These are phyloP conservation scores for Podospora pseudoanserina DNA, from an alignment of 495 filamentous ascomycete genomes.

Conservation along the genomic window DNA sequence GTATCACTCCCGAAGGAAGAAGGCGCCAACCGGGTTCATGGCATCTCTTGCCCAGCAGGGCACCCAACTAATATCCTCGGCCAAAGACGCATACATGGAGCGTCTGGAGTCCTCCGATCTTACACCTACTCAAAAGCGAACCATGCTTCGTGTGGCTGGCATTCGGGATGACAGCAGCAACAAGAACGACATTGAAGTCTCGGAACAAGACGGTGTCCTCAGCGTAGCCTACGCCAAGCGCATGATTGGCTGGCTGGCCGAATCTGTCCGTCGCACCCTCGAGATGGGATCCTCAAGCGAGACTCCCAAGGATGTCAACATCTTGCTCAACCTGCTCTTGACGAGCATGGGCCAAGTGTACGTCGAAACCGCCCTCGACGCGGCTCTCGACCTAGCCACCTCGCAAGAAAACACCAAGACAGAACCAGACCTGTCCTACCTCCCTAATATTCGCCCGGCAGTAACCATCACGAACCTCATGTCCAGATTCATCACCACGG, in stretches of 20 bases:
- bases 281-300: constrained; percentile 83
- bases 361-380: constrained; percentile 88
- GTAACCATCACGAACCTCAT: constrained; percentile 91
- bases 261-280: constrained; percentile 87
- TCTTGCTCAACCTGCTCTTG: constrained; percentile 78
- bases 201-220: constrained; percentile 80
- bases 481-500: constrained; percentile 81
- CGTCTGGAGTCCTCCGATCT: constrained; percentile 81
- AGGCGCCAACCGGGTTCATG: constrained; percentile 82
- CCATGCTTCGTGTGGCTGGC: constrained; percentile 80
- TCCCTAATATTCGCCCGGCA: constrained; percentile 70
- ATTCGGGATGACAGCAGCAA: constrained; percentile 53
- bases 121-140: constrained; percentile 74
- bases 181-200: constrained; percentile 78
- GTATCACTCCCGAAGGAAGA: constrained; percentile 82
- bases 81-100: constrained; percentile 79
- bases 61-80: constrained; percentile 74
- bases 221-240: constrained; percentile 84
- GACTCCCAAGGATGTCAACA: constrained; percentile 90
- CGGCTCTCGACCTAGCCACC: constrained; percentile 69
- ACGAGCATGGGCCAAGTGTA: constrained; percentile 91
- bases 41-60: constrained; percentile 82
- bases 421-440: constrained; percentile 85
- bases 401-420: constrained; percentile 71
- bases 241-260: constrained; percentile 97